A percentile compares a stretch with the other conserved stretches of the same genome.
These are phyloP conservation scores for Cardamine occulta DNA, from an alignment of 345 rosid species.

Conservation along the genomic window DNA sequence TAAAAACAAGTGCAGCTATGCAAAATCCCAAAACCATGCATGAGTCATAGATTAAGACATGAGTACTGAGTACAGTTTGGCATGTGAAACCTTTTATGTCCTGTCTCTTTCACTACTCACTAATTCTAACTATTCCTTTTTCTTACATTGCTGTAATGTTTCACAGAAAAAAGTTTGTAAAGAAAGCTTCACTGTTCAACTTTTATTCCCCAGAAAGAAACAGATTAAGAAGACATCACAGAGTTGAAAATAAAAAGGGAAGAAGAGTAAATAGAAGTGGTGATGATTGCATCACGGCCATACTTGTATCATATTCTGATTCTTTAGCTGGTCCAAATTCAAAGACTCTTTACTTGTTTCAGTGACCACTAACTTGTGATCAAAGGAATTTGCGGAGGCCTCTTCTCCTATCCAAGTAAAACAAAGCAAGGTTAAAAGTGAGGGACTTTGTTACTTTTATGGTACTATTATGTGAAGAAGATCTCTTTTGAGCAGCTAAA, in stretches of 20 bases:
- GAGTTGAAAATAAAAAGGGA: slow-evolving; percentile 1
- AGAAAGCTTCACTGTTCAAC: slow-evolving; percentile 19
- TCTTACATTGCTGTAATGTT: slow-evolving; percentile 29
- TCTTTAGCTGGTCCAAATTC: slow-evolving; percentile 31
- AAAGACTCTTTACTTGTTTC: slow-evolving; percentile 29
- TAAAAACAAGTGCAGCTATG: slow-evolving; percentile 14
- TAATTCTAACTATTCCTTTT: slow-evolving; percentile 27
- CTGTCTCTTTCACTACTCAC: slow-evolving; percentile 43
- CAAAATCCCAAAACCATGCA: slow-evolving; percentile 17
- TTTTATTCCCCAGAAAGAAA: slow-evolving; percentile 27
- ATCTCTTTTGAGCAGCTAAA: slow-evolving; percentile 36
- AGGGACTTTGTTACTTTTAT: not conserved
- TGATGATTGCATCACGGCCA: slow-evolving; percentile 14
- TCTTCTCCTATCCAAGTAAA: slow-evolving; percentile 23
- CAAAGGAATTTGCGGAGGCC: slow-evolving; percentile 9
- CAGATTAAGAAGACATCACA: slow-evolving; percentile 6
- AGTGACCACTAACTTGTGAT: slow-evolving; percentile 19
- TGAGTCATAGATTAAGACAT: slow-evolving; percentile 26
- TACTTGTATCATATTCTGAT: slow-evolving; percentile 24
- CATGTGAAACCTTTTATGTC: slow-evolving; percentile 42
- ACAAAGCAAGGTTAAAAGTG: slow-evolving; percentile 15
- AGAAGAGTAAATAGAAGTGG: slow-evolving; percentile 14
- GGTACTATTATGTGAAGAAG: slow-evolving; percentile 15
- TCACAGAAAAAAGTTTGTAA: not conserved
- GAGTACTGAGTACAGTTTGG: slow-evolving; percentile 33